These are phyloP conservation scores for Osmanthus fragrans DNA, from an alignment of 257 asterid species.

Conservation along the genomic window DNA sequence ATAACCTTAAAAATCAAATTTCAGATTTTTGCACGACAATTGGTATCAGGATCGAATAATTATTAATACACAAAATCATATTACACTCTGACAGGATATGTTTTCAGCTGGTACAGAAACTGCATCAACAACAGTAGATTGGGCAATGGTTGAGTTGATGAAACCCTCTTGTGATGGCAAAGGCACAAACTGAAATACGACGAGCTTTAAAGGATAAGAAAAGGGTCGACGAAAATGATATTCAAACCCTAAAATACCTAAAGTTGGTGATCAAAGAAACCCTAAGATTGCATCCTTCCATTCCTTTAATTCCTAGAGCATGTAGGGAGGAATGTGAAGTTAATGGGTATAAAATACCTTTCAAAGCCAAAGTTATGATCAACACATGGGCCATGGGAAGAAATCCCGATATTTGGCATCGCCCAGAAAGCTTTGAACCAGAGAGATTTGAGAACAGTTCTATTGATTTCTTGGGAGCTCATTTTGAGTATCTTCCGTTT, in stretches of 20 bases:
- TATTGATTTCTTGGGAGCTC: not conserved
- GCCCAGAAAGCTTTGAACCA: not conserved
- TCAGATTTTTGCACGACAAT: not conserved
- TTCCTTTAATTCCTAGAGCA: slow-evolving; percentile 9
- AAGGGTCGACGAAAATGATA: not conserved
- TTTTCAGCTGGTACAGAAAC: not conserved
- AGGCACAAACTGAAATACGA: not conserved
- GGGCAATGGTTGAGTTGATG: not conserved
- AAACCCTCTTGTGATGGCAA: not conserved
- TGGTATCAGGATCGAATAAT: not conserved
- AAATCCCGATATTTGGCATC: not conserved
- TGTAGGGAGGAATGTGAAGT: not conserved
- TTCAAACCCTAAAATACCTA: not conserved
- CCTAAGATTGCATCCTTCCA: not conserved
- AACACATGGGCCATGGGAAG: slow-evolving; percentile 10
- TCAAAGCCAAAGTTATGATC: slow-evolving; percentile 3
- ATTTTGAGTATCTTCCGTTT: slow-evolving; percentile 10
- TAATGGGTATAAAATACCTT: slow-evolving; percentile 8
- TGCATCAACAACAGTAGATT: not conserved
- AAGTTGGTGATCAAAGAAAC: slow-evolving; percentile 2
- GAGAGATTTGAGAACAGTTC: slow-evolving; percentile 8
- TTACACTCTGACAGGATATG: not conserved
- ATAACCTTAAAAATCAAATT: not conserved
- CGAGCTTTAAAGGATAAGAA: not conserved
- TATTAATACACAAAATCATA: not conserved